These are phyloP conservation scores for Ogataea paraovalis DNA, from an alignment of 805 yeast species.

Conservation along the genomic window DNA sequence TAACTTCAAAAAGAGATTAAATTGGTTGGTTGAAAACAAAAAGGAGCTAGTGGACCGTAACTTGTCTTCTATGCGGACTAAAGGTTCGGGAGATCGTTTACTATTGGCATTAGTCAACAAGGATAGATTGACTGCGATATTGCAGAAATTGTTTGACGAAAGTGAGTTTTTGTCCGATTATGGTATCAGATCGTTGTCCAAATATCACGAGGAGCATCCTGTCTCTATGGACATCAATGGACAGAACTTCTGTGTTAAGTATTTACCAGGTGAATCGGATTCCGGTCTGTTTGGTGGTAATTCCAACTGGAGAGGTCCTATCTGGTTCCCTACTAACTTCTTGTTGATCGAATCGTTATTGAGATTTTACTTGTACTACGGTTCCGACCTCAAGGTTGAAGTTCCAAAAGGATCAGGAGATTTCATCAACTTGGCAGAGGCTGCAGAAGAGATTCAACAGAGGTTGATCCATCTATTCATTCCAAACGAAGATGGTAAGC, in stretches of 20 bases:
- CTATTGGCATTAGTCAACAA: conserved; percentile 75
- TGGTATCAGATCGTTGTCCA: conserved; percentile 86
- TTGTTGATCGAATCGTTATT: conserved; percentile 81
- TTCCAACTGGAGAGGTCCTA: conserved; percentile 96
- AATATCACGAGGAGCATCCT: conserved; percentile 80
- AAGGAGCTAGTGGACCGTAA: conserved; percentile 70
- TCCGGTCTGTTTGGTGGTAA: conserved; percentile 95
- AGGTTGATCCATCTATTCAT: conserved; percentile 74
- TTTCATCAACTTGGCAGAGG: conserved; percentile 73
- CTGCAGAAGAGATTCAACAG: conserved; percentile 87
- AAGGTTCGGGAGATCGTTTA: conserved; percentile 81
- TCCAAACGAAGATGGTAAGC: conserved; percentile 52
- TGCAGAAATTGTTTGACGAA: conserved; percentile 80
- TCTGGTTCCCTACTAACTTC: conserved; percentile 93
- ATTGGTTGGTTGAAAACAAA: conserved; percentile 77
- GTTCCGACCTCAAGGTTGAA: conserved; percentile 78
- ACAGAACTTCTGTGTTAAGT: conserved; percentile 60
- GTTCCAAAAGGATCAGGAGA: conserved; percentile 85
- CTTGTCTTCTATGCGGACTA: conserved; percentile 72
- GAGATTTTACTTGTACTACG: conserved; percentile 83
- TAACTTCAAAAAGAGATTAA: conserved; percentile 73
- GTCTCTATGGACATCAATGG: conserved; percentile 82
- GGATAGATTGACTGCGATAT: conserved; percentile 71
- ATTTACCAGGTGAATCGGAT: conserved; percentile 85
- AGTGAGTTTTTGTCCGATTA: conserved; percentile 77